Evolutionary conservation across 164 flowering plant genomes (phyloP), one percentile per base, ranked within the genome.

Genomic region (Pachysandra terminalis): DNA sequence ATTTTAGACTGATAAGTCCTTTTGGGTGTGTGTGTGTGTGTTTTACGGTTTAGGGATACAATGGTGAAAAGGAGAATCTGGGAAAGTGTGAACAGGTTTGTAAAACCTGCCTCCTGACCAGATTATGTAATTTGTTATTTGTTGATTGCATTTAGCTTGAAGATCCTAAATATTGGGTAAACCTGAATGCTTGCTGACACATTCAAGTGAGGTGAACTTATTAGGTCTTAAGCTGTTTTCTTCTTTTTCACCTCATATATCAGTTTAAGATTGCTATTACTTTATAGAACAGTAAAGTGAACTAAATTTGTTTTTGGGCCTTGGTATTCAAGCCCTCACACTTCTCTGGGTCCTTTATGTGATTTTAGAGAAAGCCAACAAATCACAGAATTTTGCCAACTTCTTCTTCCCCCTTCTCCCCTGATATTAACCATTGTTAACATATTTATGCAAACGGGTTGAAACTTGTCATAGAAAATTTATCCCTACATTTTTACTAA

Each of bases 71-170:
- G 81, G 91, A 85, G 59, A 86, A 74, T 24, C 74, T 94, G 65
- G 98, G 98, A 67, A 94, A 90, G 80, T 94, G 98, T 73, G 98
- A 91, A 81, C 97, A 90, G 96, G 97, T 91, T n/a, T 69, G 82
- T 66, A 17, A 28, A 61, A 16, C 48, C 48, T 60, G 19, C 53
- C 51, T 23, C 55, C 59, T 67, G 51, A 57, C 65, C 55, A 52
- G 35, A 53, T 49, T 14, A 26, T 56, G 5, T 19, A 25, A 15
- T 5, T 12, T 45, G 51, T 58, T 68, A 23, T n/a, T 8, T 60
- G 17, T 66, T 52, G 17, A 41, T 59, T 45, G 49, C 59, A 10
- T n/a, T 59, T 51, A 40, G 19, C 56, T 70, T 32, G 27, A 49
- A 45, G 22, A 5, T 45, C 52, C 26, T 51, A 21, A 45, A 45